phyloP scores from a whole-genome alignment of 2,329 filamentous ascomycete species.

The Bipolaris victoriae region DNA sequence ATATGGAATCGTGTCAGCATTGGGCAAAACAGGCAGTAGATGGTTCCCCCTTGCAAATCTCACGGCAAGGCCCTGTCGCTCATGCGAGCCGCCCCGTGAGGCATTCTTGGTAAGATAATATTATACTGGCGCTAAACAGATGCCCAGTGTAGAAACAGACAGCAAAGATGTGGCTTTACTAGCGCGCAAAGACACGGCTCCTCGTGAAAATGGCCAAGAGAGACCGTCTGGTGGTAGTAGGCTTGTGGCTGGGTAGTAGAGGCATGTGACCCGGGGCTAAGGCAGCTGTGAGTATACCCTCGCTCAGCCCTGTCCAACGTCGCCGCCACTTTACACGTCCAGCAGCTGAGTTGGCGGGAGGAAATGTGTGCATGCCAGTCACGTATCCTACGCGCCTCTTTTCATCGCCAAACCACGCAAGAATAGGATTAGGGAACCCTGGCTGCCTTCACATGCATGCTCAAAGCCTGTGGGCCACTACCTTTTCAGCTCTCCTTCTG shows the following conservation, averaged over 20 bases:
- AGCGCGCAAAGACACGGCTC: background rate
- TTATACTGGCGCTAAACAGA: constrained; percentile 1
- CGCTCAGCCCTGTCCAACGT: background rate
- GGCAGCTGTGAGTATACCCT: background rate
- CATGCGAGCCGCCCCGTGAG: background rate
- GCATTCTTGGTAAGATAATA: background rate
- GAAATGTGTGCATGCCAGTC: background rate
- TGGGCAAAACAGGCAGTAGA: background rate
- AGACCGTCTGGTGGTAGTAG: background rate
- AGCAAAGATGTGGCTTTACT: background rate
- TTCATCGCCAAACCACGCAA: background rate
- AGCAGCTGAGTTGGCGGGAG: background rate
- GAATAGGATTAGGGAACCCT: background rate
- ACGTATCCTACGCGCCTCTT: background rate
- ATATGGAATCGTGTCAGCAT: constrained; percentile 1
- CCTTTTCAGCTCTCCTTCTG: background rate
- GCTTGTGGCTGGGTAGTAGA: background rate
- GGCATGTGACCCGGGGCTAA: background rate
- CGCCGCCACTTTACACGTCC: background rate
- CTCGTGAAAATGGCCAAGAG: background rate
- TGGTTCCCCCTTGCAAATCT: background rate
- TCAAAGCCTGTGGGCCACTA: background rate
- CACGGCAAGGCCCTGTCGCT: background rate
- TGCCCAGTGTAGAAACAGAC: background rate
- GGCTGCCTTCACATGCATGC: background rate